Evolutionary conservation across 2,329 filamentous ascomycete genomes (phyloP).

Genomic region (Phaeosphaeriaceae sp.): DNA sequence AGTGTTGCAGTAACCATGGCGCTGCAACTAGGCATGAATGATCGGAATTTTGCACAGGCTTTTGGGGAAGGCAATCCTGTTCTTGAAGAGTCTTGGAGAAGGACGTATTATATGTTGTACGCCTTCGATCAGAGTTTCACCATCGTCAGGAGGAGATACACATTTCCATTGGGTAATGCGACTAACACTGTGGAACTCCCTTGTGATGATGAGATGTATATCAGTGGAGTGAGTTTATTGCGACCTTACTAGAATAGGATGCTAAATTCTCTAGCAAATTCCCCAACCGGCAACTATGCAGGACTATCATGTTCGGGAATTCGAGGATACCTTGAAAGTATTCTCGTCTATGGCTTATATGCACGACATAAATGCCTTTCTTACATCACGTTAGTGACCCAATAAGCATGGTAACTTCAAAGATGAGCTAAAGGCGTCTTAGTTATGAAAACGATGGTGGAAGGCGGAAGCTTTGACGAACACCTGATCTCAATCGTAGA

Average conservation of each 20-base stretch:
- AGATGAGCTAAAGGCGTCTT: neutral
- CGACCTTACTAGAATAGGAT: neutral
- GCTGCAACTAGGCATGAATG: slow-evolving; percentile 76
- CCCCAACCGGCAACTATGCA: slow-evolving; percentile 59
- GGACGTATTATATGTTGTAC: slow-evolving; percentile 86
- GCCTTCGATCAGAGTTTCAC: slow-evolving; percentile 80
- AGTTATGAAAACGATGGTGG: slow-evolving; percentile 56
- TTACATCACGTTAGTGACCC: slow-evolving; percentile 61
- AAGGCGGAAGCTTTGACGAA: slow-evolving; percentile 22
- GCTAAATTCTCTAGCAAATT: slow-evolving; percentile 28
- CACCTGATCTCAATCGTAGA: slow-evolving; percentile 72
- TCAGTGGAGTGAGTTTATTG: slow-evolving; percentile 31
- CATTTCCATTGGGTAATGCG: slow-evolving; percentile 70
- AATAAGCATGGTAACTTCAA: neutral
- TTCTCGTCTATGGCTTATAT: slow-evolving; percentile 87
- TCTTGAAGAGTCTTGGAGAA: slow-evolving; percentile 79
- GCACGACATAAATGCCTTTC: slow-evolving; percentile 75
- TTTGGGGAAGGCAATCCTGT: slow-evolving; percentile 69
- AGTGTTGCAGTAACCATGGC: slow-evolving; percentile 71
- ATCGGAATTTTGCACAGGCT: slow-evolving; percentile 65
- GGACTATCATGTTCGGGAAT: slow-evolving; percentile 76
- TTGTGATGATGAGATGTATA: slow-evolving; percentile 77
- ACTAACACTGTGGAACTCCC: slow-evolving; percentile 72
- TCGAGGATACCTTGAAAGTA: slow-evolving; percentile 69
- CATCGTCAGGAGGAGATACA: slow-evolving; percentile 71